Conservation (phyloP, 2,329 filamentous ascomycete genomes). For the Neurospora crassa region DNA sequence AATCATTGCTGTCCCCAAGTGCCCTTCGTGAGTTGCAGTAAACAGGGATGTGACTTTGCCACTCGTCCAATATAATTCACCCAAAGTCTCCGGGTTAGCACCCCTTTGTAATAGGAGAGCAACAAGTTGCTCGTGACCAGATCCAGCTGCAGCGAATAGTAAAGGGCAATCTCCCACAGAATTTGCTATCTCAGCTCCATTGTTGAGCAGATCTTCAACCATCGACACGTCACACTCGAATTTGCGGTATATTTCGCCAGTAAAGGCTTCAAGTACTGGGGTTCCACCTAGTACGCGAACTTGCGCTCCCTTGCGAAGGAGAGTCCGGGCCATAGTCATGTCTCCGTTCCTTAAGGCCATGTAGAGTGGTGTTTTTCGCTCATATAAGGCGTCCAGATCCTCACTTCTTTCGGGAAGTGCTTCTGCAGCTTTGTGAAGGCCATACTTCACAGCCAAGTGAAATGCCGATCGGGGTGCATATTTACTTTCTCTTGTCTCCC, state of each 20-base stretch:
- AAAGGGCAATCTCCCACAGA: not conserved
- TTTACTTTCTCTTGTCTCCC: no score
- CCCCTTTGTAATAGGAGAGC: not conserved
- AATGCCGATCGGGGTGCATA: not conserved
- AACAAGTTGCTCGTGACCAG: not conserved
- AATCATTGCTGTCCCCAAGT: not conserved
- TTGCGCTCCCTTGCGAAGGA: not conserved
- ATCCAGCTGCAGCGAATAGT: accelerated
- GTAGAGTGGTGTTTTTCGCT: not conserved
- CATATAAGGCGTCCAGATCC: not conserved
- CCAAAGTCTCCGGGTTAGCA: not conserved
- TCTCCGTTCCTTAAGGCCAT: not conserved
- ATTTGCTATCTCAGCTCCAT: not conserved
- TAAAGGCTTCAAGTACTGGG: not conserved
- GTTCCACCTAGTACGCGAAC: not conserved
- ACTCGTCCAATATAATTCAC: no score
- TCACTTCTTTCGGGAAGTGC: not conserved
- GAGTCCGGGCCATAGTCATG: not conserved
- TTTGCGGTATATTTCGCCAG: not conserved
- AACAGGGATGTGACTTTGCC: not conserved
- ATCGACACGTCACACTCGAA: not conserved
- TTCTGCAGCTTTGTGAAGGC: not conserved
- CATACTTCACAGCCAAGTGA: not conserved
- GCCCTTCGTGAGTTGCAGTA: not conserved
- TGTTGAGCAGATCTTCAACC: not conserved